Percentiles rank a stretch among this genome's conserved stretches.
These are phyloP conservation scores for Dioscorea zingiberensis DNA, from an alignment of 106 monocot species.

Conservation along the genomic window DNA sequence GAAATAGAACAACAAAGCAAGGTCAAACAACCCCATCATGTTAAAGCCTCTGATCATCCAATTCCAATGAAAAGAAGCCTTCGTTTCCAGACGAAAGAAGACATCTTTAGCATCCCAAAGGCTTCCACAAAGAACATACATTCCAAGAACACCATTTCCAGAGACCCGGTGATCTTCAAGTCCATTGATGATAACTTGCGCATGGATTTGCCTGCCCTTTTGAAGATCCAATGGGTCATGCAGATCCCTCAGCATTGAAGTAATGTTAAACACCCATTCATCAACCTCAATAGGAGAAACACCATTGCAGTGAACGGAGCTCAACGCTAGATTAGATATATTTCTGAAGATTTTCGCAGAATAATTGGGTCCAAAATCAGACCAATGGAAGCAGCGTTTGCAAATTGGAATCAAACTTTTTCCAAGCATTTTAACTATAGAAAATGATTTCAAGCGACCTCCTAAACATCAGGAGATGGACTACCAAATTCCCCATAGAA, in stretches of 20 bases:
- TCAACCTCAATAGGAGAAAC: background rate
- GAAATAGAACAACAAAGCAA: conserved; percentile 66
- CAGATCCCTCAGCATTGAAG: conserved; percentile 19
- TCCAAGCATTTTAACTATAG: background rate
- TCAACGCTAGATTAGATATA: conserved; percentile 4
- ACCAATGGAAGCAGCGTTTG: background rate
- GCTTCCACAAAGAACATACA: conserved; percentile 67
- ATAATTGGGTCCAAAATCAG: background rate
- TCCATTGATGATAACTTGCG: conserved; percentile 40
- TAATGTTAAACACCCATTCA: conserved; percentile 5
- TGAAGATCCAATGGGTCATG: conserved; percentile 20
- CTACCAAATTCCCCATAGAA: too few species aligned
- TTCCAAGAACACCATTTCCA: conserved; percentile 37
- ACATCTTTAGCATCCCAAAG: conserved; percentile 46
- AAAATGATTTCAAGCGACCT: too few species aligned
- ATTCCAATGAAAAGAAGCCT: conserved; percentile 55
- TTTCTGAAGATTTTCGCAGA: background rate
- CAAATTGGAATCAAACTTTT: background rate
- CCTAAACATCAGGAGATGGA: too few species aligned
- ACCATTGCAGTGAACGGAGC: background rate
- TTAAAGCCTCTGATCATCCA: conserved; percentile 77
- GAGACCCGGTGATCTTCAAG: conserved; percentile 1
- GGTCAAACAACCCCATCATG: conserved; percentile 35
- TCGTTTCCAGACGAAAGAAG: conserved; percentile 45
- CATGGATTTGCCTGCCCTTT: conserved; percentile 47